Evolutionary conservation across 768 basidiomycete species (phyloP).

Genomic region (Lactarius sp.): DNA sequence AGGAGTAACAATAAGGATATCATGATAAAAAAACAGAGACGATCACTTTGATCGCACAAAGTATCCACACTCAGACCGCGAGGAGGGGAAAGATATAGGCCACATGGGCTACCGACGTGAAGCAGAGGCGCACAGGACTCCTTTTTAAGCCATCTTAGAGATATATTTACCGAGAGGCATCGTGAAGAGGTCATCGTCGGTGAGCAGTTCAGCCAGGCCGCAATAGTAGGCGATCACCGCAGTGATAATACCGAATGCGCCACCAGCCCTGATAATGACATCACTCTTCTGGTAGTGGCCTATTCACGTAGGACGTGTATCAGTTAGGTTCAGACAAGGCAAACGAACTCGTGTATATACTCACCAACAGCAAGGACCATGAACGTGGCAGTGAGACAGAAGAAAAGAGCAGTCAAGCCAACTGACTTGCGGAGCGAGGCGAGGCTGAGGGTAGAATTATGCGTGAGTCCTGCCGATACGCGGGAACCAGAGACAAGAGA

Average conservation of each 20-base stretch:
- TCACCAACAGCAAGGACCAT: conserved; percentile 40
- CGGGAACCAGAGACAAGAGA: conserved; percentile 11
- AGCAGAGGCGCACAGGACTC: too few relatives aligned
- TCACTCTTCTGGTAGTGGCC: conserved; percentile 20
- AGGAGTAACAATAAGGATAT: neutral
- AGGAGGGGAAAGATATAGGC: neutral
- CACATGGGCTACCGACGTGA: too few relatives aligned
- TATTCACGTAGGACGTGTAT: conserved; percentile 14
- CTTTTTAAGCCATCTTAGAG: neutral
- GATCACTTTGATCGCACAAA: neutral
- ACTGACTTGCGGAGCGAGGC: conserved; percentile 49
- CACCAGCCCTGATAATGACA: conserved; percentile 37
- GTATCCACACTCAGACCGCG: neutral
- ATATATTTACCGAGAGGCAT: conserved; percentile 37
- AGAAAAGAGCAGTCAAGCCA: conserved; percentile 46
- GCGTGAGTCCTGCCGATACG: neutral
- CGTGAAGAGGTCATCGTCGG: conserved; percentile 35
- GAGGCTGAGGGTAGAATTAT: conserved; percentile 33
- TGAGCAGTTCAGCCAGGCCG: conserved; percentile 41
- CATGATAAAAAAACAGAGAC: too few relatives aligned
- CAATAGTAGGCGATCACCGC: conserved; percentile 46
- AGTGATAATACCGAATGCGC: conserved; percentile 43
- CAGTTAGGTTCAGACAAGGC: neutral
- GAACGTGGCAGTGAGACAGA: conserved; percentile 52
- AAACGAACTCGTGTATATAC: conserved; percentile 19